Evolutionary conservation across 176 grass and related monocot species (phyloP), one percentile per base, ranked within the genome.

Genomic region (Tuctoria greenei): DNA sequence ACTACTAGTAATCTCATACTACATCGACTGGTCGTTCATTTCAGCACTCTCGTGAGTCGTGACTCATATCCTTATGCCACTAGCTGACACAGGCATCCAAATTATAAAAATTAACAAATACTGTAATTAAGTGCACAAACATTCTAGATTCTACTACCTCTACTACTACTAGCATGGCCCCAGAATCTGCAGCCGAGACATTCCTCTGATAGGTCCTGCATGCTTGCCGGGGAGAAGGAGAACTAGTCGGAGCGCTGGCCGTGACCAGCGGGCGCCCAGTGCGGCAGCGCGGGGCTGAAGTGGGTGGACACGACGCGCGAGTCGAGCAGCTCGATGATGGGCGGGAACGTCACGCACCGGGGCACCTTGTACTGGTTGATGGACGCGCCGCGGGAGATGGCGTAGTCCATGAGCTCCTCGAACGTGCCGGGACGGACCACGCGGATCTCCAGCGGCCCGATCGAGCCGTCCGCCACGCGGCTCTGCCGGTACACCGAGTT

Each of bases 311-410:
- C 84, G 67, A 92, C 91, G 16, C 95, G 90, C 23, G 91, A 97
- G 85, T 97, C 94, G 23, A 97, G 85, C 67, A 97, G 77, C 81
- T 97, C 91, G 41, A 93, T 58, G 86, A 97, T 97, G 10, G 91
- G 94, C 55, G 86, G 90, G 86, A 97, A 93, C 24, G 84, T 89
- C 4, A 97, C 94, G 85, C 94, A 97, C 0, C 94, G 86, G 0
- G 94, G 94, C 43, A 87, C 88, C 81, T 97, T 97, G 79, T 97
- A 97, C 84, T 97, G 94, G 81, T 93, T 97, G 65, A 97, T 93
- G 26, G 90, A 93, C 8, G 94, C 94, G 20, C 91, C 94, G 46
- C 86, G 83, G 34, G 94, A 89, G 72, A 97, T 97, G 78, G 90
- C 90, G 73, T 97, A 91, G 84, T 93, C 86, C 94, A 97, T 97